Percentiles rank a stretch among this genome's conserved stretches.
Conservation (phyloP, 805 yeast genomes). For the Lachancea mirantina region DNA sequence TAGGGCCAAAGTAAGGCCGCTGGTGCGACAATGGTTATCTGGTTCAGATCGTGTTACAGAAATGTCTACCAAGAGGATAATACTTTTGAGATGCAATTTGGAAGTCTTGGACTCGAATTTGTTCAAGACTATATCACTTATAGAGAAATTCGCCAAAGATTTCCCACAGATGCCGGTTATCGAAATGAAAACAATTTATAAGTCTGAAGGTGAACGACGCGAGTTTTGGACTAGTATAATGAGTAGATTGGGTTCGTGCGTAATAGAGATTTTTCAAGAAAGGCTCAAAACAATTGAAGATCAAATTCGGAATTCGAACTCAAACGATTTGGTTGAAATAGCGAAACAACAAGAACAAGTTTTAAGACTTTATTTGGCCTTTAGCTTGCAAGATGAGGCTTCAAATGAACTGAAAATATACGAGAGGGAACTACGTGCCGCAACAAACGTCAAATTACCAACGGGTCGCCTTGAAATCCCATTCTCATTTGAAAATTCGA, state of each 20-base stretch:
- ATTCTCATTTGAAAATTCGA: conserved; percentile 9
- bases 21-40: conserved; percentile 72
- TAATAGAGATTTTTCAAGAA: conserved; percentile 23
- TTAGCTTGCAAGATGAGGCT: conserved; percentile 25
- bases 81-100: conserved; percentile 26
- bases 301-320: conserved; percentile 3
- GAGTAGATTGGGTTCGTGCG: conserved; percentile 16
- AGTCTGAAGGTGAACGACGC: conserved; percentile 24
- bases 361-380: conserved; percentile 21
- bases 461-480: conserved; percentile 22
- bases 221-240: conserved; percentile 27
- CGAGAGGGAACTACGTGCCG: conserved; percentile 8
- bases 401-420: conserved; percentile 15
- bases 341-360: conserved; percentile 20
- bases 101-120: conserved; percentile 26
- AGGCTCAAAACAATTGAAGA: conserved; percentile 14
- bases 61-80: conserved; percentile 10
- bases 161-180: conserved; percentile 24
- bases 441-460: conserved; percentile 8
- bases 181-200: conserved; percentile 30
- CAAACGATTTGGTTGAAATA: conserved; percentile 1
- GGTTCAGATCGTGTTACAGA: background rate
- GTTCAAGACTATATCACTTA: conserved; percentile 27
- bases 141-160: conserved; percentile 29
- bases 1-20: conserved; percentile 71